Evolutionary conservation across 352 stramenopile genomes (phyloP), one percentile per base, ranked within the genome.

Genomic region (Phytophthora brassicae): DNA sequence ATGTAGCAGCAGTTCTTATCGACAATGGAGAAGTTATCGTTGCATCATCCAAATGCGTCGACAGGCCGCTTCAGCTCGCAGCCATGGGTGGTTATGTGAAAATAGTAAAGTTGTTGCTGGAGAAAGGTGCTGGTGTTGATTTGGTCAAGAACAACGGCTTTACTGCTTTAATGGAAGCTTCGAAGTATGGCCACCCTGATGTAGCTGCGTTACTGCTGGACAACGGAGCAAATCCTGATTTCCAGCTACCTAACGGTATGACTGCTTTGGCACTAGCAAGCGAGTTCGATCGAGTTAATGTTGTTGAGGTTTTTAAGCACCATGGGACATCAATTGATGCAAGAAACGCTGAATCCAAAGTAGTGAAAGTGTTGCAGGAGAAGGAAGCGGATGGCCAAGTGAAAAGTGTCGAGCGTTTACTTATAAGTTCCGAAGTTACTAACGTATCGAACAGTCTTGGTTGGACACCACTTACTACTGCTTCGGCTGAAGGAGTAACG

Each of bases 41-140:
- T n/a, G n/a, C n/a, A n/a, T n/a, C n/a, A n/a, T n/a, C n/a, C n/a
- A n/a, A n/a, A n/a, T n/a, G n/a, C n/a, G n/a, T n/a, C n/a, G n/a
- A n/a, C n/a, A n/a, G n/a, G n/a, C n/a, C n/a, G n/a, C n/a, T n/a
- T n/a, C n/a, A n/a, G n/a, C n/a, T n/a, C n/a, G n/a, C n/a, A n/a
- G n/a, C n/a, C n/a, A n/a, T n/a, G n/a, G n/a, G n/a, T n/a, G n/a
- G n/a, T n/a, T n/a, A n/a, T n/a, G n/a, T n/a, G n/a, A n/a, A n/a
- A n/a, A n/a, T 69, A 33, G 42, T 61, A 6, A 13, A 56, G 14
- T 22, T 42, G 33, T 35, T 44, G 24, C 33, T 63, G 17, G 23
- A 63, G n/a, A 47, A 29, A 3, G 44, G 44, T 13, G 44, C 44
- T 13, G 8, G 4, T 7, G 12, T 63, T 20, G 24, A 63, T n/a